Percentiles rank a stretch among this genome's conserved stretches.
These are phyloP conservation scores for Acephala macrosclerotiorum DNA, from an alignment of 2,329 filamentous ascomycete genomes.

Conservation along the genomic window DNA sequence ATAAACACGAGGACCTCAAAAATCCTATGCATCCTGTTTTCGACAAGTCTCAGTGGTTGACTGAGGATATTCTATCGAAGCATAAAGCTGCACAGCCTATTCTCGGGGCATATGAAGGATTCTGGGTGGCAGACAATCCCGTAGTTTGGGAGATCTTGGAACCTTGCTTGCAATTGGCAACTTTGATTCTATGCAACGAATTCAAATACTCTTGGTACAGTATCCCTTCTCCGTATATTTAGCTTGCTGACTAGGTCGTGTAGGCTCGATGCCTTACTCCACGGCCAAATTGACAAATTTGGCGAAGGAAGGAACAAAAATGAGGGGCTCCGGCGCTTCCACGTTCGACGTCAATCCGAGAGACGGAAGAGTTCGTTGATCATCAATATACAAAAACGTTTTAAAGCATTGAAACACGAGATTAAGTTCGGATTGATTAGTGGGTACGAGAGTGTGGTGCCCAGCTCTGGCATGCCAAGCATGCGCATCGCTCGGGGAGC, in stretches of 20 bases:
- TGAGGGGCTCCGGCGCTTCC: neutral
- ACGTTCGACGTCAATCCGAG: neutral
- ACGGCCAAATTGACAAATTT: neutral
- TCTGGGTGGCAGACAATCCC: neutral
- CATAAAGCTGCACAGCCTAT: neutral
- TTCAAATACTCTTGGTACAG: neutral
- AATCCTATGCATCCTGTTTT: neutral
- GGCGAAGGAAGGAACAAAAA: neutral
- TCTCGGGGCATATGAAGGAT: neutral
- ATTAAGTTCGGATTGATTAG: neutral
- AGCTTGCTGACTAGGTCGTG: neutral
- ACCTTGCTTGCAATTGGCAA: neutral
- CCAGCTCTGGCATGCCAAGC: neutral
- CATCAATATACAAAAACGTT: neutral
- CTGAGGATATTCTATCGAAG: neutral
- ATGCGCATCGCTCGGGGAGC: neutral
- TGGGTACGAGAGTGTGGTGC: neutral
- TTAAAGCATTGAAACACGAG: neutral
- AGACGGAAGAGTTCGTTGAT: neutral
- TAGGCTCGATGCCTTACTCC: neutral
- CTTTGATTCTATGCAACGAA: neutral
- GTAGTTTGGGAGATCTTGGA: neutral
- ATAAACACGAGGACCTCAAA: neutral
- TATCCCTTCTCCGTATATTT: neutral
- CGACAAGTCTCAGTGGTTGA: neutral